A percentile compares a stretch with the other conserved stretches of the same genome.
Conservation (phyloP, 1,139 yeast genomes). For the Diutina mesorugosa region DNA sequence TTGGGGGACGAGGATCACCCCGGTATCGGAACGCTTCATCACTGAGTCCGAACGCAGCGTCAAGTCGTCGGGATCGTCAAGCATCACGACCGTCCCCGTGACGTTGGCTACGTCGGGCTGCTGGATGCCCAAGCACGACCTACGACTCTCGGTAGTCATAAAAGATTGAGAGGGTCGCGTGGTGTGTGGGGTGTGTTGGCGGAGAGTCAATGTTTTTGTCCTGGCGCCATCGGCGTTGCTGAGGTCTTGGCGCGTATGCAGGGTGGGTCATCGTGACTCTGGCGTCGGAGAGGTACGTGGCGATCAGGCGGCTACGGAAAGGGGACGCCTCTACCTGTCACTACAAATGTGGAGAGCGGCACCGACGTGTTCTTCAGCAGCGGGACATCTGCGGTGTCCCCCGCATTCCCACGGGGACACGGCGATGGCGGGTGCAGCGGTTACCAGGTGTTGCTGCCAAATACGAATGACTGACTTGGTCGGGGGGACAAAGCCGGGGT, state of each 20-base stretch:
- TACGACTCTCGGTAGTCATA: background rate
- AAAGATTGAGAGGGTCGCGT: background rate
- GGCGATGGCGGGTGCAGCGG: background rate
- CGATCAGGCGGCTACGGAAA: background rate
- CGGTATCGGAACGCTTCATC: constrained; percentile 32
- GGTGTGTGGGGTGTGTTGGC: background rate
- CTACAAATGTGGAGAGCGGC: too few relatives aligned
- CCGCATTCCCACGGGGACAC: background rate
- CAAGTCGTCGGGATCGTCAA: constrained; percentile 12
- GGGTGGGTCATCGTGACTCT: background rate
- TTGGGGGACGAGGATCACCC: constrained; percentile 57
- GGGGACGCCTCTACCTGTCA: background rate
- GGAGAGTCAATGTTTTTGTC: background rate
- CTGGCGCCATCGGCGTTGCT: background rate
- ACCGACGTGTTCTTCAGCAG: background rate
- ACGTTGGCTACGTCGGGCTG: constrained; percentile 13
- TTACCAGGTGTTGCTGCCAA: background rate
- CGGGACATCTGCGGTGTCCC: background rate
- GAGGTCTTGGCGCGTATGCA: background rate
- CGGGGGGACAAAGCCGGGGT: background rate
- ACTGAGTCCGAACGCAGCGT: constrained; percentile 5
- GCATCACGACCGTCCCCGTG: constrained; percentile 35
- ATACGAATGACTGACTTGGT: background rate
- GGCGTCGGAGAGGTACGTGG: background rate
- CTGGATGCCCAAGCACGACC: background rate